Conservation (phyloP, 441 rosid genomes). For the Gossypium davidsonii region DNA sequence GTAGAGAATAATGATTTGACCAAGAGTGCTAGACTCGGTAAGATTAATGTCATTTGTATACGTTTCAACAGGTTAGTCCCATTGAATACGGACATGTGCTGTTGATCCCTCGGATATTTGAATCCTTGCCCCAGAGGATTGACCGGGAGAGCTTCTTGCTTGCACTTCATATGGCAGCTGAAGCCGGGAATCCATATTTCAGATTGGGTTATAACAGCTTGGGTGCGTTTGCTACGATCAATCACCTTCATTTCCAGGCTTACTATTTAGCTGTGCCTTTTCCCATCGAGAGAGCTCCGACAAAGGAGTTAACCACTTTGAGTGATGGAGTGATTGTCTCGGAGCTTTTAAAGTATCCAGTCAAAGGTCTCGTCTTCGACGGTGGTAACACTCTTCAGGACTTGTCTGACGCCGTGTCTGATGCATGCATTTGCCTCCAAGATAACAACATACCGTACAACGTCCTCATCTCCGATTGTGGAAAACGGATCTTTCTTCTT, state of each 20-base stretch:
- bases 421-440: conserved; percentile 79
- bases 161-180: conserved; percentile 77
- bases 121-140: conserved; percentile 93
- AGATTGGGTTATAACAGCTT: conserved; percentile 95
- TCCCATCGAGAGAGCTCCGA: conserved; percentile 78
- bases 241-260: conserved; percentile 99
- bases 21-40: not conserved
- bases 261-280: conserved; percentile 80
- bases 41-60: not conserved
- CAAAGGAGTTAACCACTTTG: conserved; percentile 45
- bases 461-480: conserved; percentile 73
- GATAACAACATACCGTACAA: conserved; percentile 85
- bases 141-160: conserved; percentile 80
- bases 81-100: conserved; percentile 95
- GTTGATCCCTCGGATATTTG: conserved; percentile 76
- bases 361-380: conserved; percentile 79
- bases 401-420: conserved; percentile 55
- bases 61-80: conserved; percentile 73
- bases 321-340: conserved; percentile 53
- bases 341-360: conserved; percentile 68
- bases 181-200: conserved; percentile 77
- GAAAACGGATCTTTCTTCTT: conserved; percentile 66
- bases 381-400: conserved; percentile 56
- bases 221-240: conserved; percentile 96
- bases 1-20: not conserved